Percentiles rank a stretch among this genome's conserved stretches.
Evolutionary conservation across 495 filamentous ascomycete genomes (phyloP).

Genomic region (Pseudomonodictys pantanalensis): DNA sequence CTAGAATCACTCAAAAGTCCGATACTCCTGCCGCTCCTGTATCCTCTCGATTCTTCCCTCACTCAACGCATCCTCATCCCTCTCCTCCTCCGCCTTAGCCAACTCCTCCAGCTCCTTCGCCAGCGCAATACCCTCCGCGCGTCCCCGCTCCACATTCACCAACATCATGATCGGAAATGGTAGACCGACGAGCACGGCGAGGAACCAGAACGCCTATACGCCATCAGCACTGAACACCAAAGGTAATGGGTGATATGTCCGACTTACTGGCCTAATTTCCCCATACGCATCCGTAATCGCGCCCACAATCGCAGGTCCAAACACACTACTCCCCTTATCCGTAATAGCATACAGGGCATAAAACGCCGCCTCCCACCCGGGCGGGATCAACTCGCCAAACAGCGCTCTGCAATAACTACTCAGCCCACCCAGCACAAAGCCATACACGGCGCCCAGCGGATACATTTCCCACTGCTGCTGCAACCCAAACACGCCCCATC

Average conservation of each 20-base stretch:
- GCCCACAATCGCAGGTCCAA: conserved; percentile 92
- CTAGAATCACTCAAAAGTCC: too few species aligned
- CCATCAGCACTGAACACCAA: background rate
- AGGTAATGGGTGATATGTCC: background rate
- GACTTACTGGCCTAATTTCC: conserved; percentile 68
- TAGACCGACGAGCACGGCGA: conserved; percentile 76
- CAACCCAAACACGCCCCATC: conserved; percentile 73
- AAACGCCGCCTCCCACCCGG: conserved; percentile 91
- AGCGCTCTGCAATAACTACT: conserved; percentile 90
- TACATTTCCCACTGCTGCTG: conserved; percentile 98
- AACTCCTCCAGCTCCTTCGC: conserved; percentile 54
- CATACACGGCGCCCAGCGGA: conserved; percentile 83
- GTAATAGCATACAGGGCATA: conserved; percentile 97
- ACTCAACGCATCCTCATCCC: background rate
- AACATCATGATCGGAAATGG: conserved; percentile 80
- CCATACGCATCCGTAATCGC: conserved; percentile 85
- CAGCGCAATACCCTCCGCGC: conserved; percentile 69
- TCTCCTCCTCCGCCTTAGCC: background rate
- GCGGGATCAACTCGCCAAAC: conserved; percentile 88
- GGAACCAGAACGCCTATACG: conserved; percentile 74
- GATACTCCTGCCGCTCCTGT: too few species aligned
- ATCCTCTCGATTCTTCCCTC: background rate
- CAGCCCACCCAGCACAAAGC: conserved; percentile 89
- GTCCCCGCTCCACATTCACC: conserved; percentile 87
- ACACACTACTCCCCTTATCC: conserved; percentile 92